A percentile compares a stretch with the other conserved stretches of the same genome.
Conservation (phyloP, 805 yeast genomes). For the Deakozyma indianensis region DNA sequence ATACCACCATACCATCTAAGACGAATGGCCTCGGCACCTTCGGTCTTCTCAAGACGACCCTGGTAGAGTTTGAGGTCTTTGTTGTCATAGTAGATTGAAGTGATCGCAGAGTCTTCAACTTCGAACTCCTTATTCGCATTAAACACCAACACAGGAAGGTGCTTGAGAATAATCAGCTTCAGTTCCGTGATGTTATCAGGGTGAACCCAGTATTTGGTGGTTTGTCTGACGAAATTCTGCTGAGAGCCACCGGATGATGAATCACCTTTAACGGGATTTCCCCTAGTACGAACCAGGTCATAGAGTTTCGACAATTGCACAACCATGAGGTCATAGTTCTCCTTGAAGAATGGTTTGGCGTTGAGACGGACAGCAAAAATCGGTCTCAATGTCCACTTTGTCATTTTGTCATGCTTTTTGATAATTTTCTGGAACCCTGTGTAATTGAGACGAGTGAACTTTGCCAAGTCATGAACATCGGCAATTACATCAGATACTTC, state of each 20-base stretch:
- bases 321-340: slow-evolving; percentile 78
- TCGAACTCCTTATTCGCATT: slow-evolving; percentile 94
- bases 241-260: slow-evolving; percentile 96
- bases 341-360: slow-evolving; percentile 91
- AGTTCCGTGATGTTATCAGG: slow-evolving; percentile 96
- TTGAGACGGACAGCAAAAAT: slow-evolving; percentile 87
- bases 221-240: slow-evolving; percentile 96
- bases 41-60: slow-evolving; percentile 89
- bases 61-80: slow-evolving; percentile 78
- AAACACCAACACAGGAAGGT: slow-evolving; percentile 92
- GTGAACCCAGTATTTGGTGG: slow-evolving; percentile 98
- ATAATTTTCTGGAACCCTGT: slow-evolving; percentile 95
- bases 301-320: slow-evolving; percentile 81
- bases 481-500: slow-evolving; percentile 81
- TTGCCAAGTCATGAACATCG: slow-evolving; percentile 93
- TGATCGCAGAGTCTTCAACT: slow-evolving; percentile 86
- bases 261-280: slow-evolving; percentile 90
- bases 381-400: slow-evolving; percentile 70
- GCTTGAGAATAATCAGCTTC: slow-evolving; percentile 82
- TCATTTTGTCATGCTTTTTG: slow-evolving; percentile 90
- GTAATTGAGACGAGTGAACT: slow-evolving; percentile 83
- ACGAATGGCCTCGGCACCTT: slow-evolving; percentile 98
- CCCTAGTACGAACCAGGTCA: slow-evolving; percentile 89
- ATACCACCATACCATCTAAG: slow-evolving; percentile 99
- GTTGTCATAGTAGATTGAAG: slow-evolving; percentile 93